Evolutionary conservation across 192 early-diverging fungal genomes (phyloP).

Genomic region (Coemansia javaensis): DNA sequence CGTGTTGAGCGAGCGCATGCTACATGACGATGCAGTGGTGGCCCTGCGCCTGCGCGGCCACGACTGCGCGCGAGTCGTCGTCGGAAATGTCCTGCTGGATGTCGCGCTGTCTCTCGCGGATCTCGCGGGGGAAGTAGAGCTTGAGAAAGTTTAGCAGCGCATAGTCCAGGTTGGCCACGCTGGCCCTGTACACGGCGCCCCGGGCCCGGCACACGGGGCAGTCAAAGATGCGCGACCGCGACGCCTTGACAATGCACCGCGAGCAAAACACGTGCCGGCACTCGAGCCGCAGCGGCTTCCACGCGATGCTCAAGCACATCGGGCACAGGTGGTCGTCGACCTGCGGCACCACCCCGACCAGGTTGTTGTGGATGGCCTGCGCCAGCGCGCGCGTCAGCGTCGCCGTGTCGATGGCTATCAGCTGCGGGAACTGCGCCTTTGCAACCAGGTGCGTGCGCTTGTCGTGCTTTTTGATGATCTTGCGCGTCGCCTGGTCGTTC

Average conservation of each 20-base stretch:
- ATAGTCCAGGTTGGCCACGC: constrained; percentile 58
- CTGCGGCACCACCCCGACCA: constrained; percentile 73
- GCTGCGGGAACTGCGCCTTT: constrained; percentile 42
- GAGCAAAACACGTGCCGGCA: constrained; percentile 78
- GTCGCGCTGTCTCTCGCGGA: constrained; percentile 65
- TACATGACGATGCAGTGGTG: constrained; percentile 36
- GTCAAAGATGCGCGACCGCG: constrained; percentile 55
- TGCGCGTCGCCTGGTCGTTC: constrained; percentile 72
- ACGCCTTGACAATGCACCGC: constrained; percentile 73
- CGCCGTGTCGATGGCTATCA: constrained; percentile 28
- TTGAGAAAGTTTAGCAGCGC: constrained; percentile 66
- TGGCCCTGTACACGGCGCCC: constrained; percentile 58
- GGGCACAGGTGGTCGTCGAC: constrained; percentile 76
- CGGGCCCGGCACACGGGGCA: constrained; percentile 71
- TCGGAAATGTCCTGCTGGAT: constrained; percentile 59
- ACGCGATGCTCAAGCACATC: constrained; percentile 69
- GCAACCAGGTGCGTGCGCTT: constrained; percentile 69
- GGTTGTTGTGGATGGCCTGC: constrained; percentile 57
- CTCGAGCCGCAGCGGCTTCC: constrained; percentile 71
- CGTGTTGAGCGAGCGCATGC: too few relatives aligned
- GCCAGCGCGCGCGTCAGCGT: constrained; percentile 55
- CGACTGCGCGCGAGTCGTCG: constrained; percentile 58
- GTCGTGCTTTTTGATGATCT: constrained; percentile 89
- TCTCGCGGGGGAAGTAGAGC: constrained; percentile 74
- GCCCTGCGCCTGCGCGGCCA: constrained; percentile 38